Base-by-base conservation (phyloP, 257 asterid genomes). In the Coffea canephora region DNA sequence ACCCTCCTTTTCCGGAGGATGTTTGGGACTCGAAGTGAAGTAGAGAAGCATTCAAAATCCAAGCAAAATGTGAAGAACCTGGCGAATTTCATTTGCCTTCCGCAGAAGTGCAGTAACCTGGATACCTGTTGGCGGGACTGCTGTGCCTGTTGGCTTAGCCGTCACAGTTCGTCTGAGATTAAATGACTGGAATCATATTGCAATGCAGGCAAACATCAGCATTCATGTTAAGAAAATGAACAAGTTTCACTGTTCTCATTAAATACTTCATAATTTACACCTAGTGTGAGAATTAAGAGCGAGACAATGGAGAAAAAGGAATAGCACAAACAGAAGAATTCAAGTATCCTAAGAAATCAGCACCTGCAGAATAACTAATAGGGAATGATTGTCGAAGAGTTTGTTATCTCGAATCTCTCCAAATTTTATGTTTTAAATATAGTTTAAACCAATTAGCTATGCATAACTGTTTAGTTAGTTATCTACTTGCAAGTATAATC, bases 21-120 rank as follows among this genome's bases (percentile, higher is more conserved):
- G 23, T 15, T 66, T 16, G 3, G 34, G n/a, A 14, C 48, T 31
- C 5, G 1, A 48, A 72, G 65, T 73, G 78, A 16, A 52, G 65
- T 45, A 52, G 23, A 64, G 45, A 48, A 69, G 45, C 8, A 64
- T 48, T 19, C 50, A 27, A 46, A 69, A 83, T 21, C 80, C 77
- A 82, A 82, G 80, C 84, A 79, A 69, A 77, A 73, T 70, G 71
- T 57, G 65, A 75, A 59, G 18, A 41, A 89, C 99, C 98, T 94
- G 95, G 78, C 99, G 97, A 77, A 96, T 91, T 19, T 98, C 97
- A 59, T 86, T 89, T 43, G 99, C 99, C 89, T 91, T 96, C 87
- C 89, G 88, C 77, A 96, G 84, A 85, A 96, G 90, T 48, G 95
- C 97, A 82, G 88, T 89, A 82, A 95, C 98, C 89, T 88, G 90